Evolutionary conservation across 179 eudicot species (phyloP).

Genomic region (Nepenthes alata): DNA sequence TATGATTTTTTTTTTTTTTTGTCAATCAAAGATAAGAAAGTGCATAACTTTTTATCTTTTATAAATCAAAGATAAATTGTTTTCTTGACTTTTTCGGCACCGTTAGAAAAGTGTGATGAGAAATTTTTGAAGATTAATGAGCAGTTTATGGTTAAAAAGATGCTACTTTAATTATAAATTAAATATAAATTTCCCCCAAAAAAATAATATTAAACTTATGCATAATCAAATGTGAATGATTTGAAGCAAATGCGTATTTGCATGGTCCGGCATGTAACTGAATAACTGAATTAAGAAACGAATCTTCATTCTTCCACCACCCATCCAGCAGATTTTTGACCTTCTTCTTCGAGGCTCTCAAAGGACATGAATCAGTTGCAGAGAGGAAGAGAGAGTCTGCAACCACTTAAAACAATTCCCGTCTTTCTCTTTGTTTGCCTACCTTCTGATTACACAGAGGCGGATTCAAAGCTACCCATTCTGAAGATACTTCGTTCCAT

Average conservation of each 20-base stretch:
- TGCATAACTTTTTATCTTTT: too few relatives aligned
- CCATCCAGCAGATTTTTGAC: conserved; percentile 5
- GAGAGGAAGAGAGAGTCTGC: not conserved
- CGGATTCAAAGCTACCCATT: conserved; percentile 9
- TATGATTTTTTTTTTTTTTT: too few relatives aligned
- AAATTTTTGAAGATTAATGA: too few relatives aligned
- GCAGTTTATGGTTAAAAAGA: too few relatives aligned
- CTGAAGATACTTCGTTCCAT: too few relatives aligned
- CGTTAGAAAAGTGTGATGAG: too few relatives aligned
- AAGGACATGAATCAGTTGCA: conserved; percentile 4
- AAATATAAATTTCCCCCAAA: too few relatives aligned
- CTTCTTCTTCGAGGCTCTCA: conserved; percentile 10
- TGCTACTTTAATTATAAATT: too few relatives aligned
- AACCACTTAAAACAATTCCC: conserved; percentile 4
- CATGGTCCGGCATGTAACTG: conserved; percentile 20
- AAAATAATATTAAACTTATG: not conserved
- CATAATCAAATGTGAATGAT: not conserved
- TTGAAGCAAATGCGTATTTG: not conserved
- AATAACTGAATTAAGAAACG: conserved; percentile 34
- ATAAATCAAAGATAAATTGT: too few relatives aligned
- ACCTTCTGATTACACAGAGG: conserved; percentile 5
- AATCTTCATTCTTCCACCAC: conserved; percentile 19
- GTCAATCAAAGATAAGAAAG: too few relatives aligned
- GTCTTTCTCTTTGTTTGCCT: conserved; percentile 5
- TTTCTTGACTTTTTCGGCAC: too few relatives aligned